These are phyloP conservation scores for Globisporangium cylindrosporum DNA, from an alignment of 352 stramenopile species.

Conservation along the genomic window DNA sequence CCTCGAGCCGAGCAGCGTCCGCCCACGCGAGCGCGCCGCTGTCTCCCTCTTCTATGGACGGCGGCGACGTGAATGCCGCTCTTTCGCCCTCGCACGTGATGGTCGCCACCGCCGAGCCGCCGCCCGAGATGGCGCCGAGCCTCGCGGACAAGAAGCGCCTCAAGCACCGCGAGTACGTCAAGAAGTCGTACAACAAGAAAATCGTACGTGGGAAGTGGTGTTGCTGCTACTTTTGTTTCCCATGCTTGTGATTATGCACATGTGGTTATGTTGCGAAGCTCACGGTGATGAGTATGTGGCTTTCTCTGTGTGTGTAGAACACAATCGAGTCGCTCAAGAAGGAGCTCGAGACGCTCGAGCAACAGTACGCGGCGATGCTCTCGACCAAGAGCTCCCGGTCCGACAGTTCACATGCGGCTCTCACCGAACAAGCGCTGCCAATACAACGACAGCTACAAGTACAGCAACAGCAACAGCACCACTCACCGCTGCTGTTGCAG, in stretches of 20 bases:
- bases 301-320: slow-evolving; percentile 23
- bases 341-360: slow-evolving; percentile 41
- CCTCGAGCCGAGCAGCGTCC: too few relatives aligned
- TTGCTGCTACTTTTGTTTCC: background rate
- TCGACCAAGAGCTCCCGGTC: background rate
- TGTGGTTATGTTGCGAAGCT: background rate
- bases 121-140: slow-evolving; percentile 11
- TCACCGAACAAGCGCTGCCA: background rate
- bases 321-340: slow-evolving; percentile 46
- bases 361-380: slow-evolving; percentile 44
- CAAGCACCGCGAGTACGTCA: slow-evolving; percentile 66
- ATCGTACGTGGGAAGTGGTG: slow-evolving; percentile 32
- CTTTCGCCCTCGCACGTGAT: background rate
- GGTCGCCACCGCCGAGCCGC: background rate
- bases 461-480: slow-evolving; percentile 2
- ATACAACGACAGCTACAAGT: background rate
- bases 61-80: background rate
- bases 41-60: background rate
- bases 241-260: background rate
- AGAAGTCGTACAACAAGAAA: slow-evolving; percentile 74
- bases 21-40: background rate
- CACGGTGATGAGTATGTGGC: background rate
- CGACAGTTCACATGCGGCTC: background rate
- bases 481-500: slow-evolving; percentile 24
- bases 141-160: slow-evolving; percentile 49